phyloP scores from a whole-genome alignment of 768 basidiomycete genomes.

The Auricularia cornea region DNA sequence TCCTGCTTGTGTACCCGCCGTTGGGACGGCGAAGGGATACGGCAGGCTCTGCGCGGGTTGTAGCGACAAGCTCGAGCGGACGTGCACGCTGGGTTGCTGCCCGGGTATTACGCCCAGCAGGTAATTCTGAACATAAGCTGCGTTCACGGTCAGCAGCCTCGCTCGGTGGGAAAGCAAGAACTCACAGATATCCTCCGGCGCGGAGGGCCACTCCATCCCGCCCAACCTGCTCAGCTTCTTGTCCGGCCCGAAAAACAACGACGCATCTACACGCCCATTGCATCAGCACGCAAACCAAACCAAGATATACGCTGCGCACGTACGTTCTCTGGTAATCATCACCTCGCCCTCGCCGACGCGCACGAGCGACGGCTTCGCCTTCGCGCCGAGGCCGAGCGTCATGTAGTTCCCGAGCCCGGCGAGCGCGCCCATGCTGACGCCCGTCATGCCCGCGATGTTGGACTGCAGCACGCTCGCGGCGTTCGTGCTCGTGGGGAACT shows the following conservation, averaged over 20 bases:
- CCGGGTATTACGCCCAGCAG: constrained; percentile 68
- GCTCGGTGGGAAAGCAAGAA: too few species aligned
- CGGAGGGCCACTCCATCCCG: constrained; percentile 64
- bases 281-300: too few species aligned
- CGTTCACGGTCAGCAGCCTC: too few species aligned
- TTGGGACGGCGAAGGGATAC: constrained; percentile 44
- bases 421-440: constrained; percentile 52
- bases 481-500: constrained; percentile 26
- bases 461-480: constrained; percentile 29
- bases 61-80: constrained; percentile 63
- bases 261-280: too few species aligned
- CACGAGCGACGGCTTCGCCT: constrained; percentile 56
- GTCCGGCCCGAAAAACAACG: constrained; percentile 53
- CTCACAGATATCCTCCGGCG: constrained; percentile 78
- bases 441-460: constrained; percentile 15
- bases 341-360: constrained; percentile 52
- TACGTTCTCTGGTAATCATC: constrained; percentile 73
- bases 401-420: constrained; percentile 72
- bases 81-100: constrained; percentile 39
- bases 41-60: constrained; percentile 51
- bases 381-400: constrained; percentile 71
- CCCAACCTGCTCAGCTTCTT: constrained; percentile 42
- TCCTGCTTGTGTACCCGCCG: constrained; percentile 21
- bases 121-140: constrained; percentile 71
- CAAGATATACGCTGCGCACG: constrained; percentile 18